Conservation (phyloP, 176 grass and related monocot genomes). For the Cenchrus americanus region DNA sequence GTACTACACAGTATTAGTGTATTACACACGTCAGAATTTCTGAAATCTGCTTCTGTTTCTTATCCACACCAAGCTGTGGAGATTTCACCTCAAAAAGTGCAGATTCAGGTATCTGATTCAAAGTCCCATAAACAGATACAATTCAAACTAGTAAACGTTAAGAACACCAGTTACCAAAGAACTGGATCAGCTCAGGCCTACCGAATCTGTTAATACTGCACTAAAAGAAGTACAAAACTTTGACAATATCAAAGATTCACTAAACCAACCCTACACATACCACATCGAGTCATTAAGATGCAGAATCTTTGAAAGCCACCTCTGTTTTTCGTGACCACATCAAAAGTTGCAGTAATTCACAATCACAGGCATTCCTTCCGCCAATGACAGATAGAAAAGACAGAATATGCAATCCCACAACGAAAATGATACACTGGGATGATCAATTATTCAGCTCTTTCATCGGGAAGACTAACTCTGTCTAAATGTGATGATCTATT, state of each 20-base stretch:
- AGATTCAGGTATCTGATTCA: not conserved
- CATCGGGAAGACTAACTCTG: not conserved
- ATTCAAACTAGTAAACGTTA: not conserved
- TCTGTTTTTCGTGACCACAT: not conserved
- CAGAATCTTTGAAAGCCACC: not conserved
- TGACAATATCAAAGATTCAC: conserved; percentile 5
- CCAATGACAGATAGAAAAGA: conserved; percentile 18
- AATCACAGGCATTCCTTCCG: not conserved
- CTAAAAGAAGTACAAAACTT: not conserved
- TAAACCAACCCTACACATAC: not conserved
- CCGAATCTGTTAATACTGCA: not conserved
- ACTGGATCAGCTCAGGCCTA: not conserved
- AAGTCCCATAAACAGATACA: not conserved
- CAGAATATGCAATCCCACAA: conserved; percentile 1
- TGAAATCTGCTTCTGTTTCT: not conserved
- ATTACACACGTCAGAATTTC: not conserved
- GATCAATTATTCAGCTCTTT: not conserved
- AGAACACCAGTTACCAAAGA: not conserved
- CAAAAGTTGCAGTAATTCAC: not conserved
- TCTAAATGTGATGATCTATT: conserved; percentile 17
- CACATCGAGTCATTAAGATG: not conserved
- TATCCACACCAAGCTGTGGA: not conserved
- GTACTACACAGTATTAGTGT: not conserved
- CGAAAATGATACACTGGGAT: not conserved
- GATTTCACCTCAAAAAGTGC: not conserved